phyloP scores from a whole-genome alignment of 1,284 basidiomycete genomes.

The Xerocomus tenax region DNA sequence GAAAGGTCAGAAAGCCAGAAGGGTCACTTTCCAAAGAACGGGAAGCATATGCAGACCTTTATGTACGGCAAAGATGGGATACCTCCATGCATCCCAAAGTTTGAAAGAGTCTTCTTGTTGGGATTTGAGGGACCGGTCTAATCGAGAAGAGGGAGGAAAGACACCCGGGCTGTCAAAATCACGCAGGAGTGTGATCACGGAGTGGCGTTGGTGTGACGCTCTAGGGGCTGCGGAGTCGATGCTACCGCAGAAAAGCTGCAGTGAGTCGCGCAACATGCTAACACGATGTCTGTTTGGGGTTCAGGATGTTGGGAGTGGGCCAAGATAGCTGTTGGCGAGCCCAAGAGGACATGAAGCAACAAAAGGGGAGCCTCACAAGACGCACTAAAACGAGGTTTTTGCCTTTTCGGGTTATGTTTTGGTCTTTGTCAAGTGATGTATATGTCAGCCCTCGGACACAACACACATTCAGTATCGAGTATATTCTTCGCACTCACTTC shows the following conservation, averaged over 20 bases:
- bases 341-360: background rate
- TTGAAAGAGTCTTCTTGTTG: conserved; percentile 46
- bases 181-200: conserved; percentile 34
- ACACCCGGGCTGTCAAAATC: conserved; percentile 63
- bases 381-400: conserved; percentile 4
- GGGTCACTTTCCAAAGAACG: background rate
- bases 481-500: conserved; percentile 8
- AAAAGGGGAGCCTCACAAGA: background rate
- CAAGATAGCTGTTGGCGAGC: background rate
- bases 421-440: background rate
- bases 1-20: conserved; percentile 1
- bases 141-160: conserved; percentile 58
- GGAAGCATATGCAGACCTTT: conserved; percentile 47
- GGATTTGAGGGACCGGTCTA: conserved; percentile 55
- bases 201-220: conserved; percentile 13
- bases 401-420: conserved; percentile 23
- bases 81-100: conserved; percentile 63
- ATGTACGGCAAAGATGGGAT: conserved; percentile 51
- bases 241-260: conserved; percentile 17
- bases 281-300: background rate
- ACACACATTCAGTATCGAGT: background rate
- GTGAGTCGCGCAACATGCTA: conserved; percentile 24
- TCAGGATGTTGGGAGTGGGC: background rate
- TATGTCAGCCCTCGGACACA: conserved; percentile 5
- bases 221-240: conserved; percentile 14